These are phyloP conservation scores for Anisogramma anomala DNA, from an alignment of 2,329 filamentous ascomycete genomes.

Conservation along the genomic window DNA sequence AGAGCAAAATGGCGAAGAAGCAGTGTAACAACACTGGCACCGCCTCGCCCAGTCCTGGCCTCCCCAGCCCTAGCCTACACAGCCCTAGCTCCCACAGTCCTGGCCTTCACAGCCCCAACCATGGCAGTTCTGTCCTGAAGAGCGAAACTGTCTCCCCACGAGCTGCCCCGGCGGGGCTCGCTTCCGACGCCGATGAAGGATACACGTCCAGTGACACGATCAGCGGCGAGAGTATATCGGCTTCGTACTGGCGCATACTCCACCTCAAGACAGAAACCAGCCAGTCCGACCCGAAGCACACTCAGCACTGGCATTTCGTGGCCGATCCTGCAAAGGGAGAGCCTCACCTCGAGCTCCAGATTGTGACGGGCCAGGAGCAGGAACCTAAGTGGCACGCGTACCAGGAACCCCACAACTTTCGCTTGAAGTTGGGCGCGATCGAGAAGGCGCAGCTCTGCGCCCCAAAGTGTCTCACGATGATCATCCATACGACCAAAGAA, in stretches of 20 bases:
- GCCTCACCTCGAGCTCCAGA: conserved; percentile 40
- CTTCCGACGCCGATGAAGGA: conserved; percentile 30
- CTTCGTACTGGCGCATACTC: conserved; percentile 39
- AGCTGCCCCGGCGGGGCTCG: conserved; percentile 17
- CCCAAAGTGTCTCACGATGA: conserved; percentile 29
- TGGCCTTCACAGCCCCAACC: no score
- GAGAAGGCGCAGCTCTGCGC: conserved; percentile 29
- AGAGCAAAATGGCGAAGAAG: background rate
- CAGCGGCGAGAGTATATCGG: conserved; percentile 32
- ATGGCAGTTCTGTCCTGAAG: no score
- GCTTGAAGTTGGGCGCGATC: conserved; percentile 36
- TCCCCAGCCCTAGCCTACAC: no score
- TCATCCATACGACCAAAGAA: conserved; percentile 27
- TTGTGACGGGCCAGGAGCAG: conserved; percentile 31
- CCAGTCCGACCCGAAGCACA: conserved; percentile 35
- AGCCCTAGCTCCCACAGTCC: no score
- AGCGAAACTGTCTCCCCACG: background rate
- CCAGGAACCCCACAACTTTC: conserved; percentile 39
- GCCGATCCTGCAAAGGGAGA: conserved; percentile 20
- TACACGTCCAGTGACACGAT: conserved; percentile 42
- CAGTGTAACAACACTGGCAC: background rate
- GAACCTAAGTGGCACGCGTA: conserved; percentile 38
- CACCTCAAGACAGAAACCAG: conserved; percentile 39
- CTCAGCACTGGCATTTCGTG: conserved; percentile 46
- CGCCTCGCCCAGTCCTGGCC: no score